Conservation (phyloP, 345 rosid species). For the Aquilaria sinensis region DNA sequence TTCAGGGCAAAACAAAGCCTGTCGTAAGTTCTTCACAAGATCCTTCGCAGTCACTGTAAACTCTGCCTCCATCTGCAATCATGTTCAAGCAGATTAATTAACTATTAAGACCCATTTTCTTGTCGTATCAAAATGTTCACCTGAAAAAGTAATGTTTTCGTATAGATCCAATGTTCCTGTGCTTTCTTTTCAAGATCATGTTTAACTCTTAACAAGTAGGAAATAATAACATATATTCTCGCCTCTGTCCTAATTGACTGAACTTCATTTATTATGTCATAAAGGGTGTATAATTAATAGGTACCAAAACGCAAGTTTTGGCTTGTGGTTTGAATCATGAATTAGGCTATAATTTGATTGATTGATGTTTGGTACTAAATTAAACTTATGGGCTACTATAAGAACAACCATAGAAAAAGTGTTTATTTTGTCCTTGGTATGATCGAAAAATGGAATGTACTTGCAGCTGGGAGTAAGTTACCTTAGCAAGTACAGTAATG, state of each 20-base stretch:
- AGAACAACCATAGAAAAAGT: neutral
- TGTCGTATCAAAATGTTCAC: too few species aligned
- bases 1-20: conserved; percentile 14
- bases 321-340: too few species aligned
- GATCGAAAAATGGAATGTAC: neutral
- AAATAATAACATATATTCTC: too few species aligned
- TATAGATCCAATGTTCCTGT: too few species aligned
- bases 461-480: conserved; percentile 11
- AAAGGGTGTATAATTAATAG: neutral
- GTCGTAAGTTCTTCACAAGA: conserved; percentile 44
- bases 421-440: too few species aligned
- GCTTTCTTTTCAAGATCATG: too few species aligned
- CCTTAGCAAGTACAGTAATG: conserved; percentile 66
- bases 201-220: too few species aligned
- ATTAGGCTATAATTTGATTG: neutral
- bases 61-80: conserved; percentile 56
- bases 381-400: neutral
- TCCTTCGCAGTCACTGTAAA: conserved; percentile 37
- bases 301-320: too few species aligned
- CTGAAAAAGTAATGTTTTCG: too few species aligned
- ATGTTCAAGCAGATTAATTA: too few species aligned
- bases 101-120: too few species aligned
- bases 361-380: neutral
- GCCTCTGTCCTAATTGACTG: too few species aligned
- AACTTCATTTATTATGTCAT: neutral